Percentiles rank a stretch among this genome's conserved stretches.
Evolutionary conservation across 2,329 filamentous ascomycete species (phyloP).

Genomic region (Clarireedia sp.): DNA sequence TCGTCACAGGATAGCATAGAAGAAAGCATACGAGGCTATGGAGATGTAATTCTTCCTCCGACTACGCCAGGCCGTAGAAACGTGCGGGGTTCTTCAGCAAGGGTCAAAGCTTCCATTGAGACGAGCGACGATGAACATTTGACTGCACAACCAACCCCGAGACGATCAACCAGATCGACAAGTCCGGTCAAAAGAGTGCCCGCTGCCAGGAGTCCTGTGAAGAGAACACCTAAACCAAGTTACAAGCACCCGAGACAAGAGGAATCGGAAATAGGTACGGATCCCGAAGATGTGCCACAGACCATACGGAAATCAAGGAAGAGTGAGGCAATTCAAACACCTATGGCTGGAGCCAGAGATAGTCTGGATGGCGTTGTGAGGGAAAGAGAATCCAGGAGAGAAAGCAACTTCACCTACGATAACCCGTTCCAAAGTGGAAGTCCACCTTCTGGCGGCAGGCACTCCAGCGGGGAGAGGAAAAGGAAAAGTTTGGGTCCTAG

Average conservation of each 20-base stretch:
- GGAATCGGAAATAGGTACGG: conserved; percentile 43
- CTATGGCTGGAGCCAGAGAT: conserved; percentile 48
- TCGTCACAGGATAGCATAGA: conserved; percentile 25
- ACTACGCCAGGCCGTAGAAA: conserved; percentile 40
- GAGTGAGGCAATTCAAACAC: conserved; percentile 34
- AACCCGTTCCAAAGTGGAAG: conserved; percentile 91
- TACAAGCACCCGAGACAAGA: conserved; percentile 44
- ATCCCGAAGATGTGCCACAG: conserved; percentile 34
- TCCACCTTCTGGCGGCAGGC: conserved; percentile 50
- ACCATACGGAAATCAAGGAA: conserved; percentile 45
- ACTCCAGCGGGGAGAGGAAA: conserved; percentile 41
- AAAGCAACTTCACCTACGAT: conserved; percentile 73
- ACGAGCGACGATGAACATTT: conserved; percentile 6
- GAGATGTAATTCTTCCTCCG: conserved; percentile 44
- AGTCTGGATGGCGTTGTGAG: conserved; percentile 33
- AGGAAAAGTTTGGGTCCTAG: conserved; percentile 30
- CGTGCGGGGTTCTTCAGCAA: conserved; percentile 45
- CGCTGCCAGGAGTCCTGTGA: conserved; percentile 40
- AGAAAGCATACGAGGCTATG: conserved; percentile 38
- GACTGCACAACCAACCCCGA: conserved; percentile 28
- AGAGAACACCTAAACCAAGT: conserved; percentile 47
- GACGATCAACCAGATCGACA: conserved; percentile 47
- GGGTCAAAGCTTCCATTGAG: conserved; percentile 32
- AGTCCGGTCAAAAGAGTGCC: conserved; percentile 44
- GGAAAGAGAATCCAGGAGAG: conserved; percentile 28